Evolutionary conservation across 257 asterid genomes (phyloP).

Genomic region (Solanum virginianum): DNA sequence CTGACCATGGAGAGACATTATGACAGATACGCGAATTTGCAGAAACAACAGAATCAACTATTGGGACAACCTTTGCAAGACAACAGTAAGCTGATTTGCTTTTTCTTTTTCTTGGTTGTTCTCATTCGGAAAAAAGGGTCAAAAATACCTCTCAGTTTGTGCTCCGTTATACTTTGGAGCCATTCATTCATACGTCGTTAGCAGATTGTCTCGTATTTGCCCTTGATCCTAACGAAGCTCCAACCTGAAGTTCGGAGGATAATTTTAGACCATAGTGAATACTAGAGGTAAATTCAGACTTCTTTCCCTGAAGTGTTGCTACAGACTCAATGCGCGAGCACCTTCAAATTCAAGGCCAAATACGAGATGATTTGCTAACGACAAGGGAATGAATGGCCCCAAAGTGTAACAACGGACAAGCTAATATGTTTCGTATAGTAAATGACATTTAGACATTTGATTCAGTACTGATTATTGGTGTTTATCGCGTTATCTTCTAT

Average conservation of each 20-base stretch:
- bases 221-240: not conserved
- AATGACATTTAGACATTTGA: not conserved
- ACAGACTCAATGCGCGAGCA: not conserved
- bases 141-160: not conserved
- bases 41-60: constrained; percentile 1
- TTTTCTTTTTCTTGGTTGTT: not conserved
- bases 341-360: not conserved
- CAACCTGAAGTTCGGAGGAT: not conserved
- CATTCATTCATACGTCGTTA: not conserved
- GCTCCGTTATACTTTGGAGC: not conserved
- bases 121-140: not conserved
- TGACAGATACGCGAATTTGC: constrained; percentile 17
- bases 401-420: not conserved
- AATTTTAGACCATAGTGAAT: not conserved
- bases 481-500: not conserved
- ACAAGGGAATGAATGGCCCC: not conserved
- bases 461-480: not conserved
- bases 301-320: not conserved
- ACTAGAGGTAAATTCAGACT: not conserved
- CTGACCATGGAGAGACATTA: constrained; percentile 30
- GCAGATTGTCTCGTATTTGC: not conserved
- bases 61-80: not conserved
- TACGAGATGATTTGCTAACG: not conserved
- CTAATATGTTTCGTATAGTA: not conserved
- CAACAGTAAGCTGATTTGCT: constrained; percentile 6